Evolutionary conservation across 73 alveolate genomes (phyloP), one percentile per base, ranked within the genome.

Genomic region (Paramecium pentaurelia): DNA sequence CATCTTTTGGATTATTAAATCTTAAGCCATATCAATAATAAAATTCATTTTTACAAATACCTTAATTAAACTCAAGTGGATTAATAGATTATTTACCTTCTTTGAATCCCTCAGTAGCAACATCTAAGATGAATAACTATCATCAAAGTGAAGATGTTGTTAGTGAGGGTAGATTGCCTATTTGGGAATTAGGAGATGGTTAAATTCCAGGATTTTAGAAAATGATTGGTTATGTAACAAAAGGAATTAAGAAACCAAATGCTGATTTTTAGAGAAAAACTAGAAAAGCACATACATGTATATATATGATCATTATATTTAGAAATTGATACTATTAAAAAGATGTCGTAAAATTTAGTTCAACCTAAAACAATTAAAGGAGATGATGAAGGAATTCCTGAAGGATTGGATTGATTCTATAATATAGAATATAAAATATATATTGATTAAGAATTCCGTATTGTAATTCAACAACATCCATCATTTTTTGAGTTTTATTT

Each of bases 221-320:
- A 16, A 40, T 73, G 60, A 73, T 40, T 73, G 87, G 87, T 3
- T 37, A 37, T 73, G 60, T 73, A 40, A 30, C 47, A 2, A 64
- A 73, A 73, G 87, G 87, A 73, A 73, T 73, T 1, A 73, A 40
- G 10, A 73, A 73, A 73, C 87, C 87, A 4, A 73, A 40, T 73
- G 60, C 27, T 16, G 87, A 37, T 9, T 73, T 73, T 37, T 18
- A 36, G 9, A 73, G 87, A n/a, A 73, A 40, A 73, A 40, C 4
- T n/a, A 32, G 87, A 36, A 73, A 73, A 34, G 87, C 87, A 14
- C 87, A 73, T 37, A 73, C 87, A 37, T 73, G 87, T 73, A 73
- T 37, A 11, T n/a, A 44, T 0, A 54, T 73, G 2, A 37, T 73
- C 3, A 4, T 1, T 36, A 40, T 73, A 12, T 36, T 73, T 37